Evolutionary conservation across 371 early-diverging fungal species (phyloP).

Genomic region (Mortierella sp.): DNA sequence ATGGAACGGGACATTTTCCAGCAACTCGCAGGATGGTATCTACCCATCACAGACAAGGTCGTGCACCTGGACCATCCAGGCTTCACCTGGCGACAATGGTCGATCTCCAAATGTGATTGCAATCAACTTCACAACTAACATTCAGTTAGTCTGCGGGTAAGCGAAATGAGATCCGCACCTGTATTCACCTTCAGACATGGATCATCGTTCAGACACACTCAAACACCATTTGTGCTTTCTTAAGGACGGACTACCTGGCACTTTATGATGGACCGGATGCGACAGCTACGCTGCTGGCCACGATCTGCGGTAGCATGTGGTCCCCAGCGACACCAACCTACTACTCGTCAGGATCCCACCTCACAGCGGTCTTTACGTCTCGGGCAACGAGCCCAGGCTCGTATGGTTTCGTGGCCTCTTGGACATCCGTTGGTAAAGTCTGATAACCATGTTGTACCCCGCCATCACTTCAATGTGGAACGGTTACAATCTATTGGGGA

Average conservation of each 20-base stretch:
- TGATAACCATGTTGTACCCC: not conserved
- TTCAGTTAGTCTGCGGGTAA: slow-evolving; percentile 53
- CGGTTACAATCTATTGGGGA: not conserved
- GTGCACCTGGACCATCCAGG: slow-evolving; percentile 37
- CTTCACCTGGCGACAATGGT: not conserved
- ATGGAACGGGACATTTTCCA: slow-evolving; percentile 40
- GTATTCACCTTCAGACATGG: not conserved
- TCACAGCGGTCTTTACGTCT: slow-evolving; percentile 45
- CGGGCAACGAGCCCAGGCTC: slow-evolving; percentile 31
- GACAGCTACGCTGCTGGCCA: slow-evolving; percentile 29
- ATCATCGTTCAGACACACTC: not conserved
- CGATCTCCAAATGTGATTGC: slow-evolving; percentile 30
- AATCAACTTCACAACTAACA: slow-evolving; percentile 29
- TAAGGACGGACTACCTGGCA: slow-evolving; percentile 45
- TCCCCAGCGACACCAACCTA: slow-evolving; percentile 12
- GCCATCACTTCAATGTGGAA: not conserved
- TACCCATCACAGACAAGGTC: slow-evolving; percentile 25
- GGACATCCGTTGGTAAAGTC: slow-evolving; percentile 31
- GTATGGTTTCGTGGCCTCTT: slow-evolving; percentile 39
- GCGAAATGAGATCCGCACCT: not conserved
- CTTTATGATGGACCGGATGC: slow-evolving; percentile 47
- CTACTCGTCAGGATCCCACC: slow-evolving; percentile 42
- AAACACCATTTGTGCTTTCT: not conserved
- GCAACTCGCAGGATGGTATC: slow-evolving; percentile 38
- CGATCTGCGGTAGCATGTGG: slow-evolving; percentile 41